Evolutionary conservation across 768 basidiomycete species (phyloP), one percentile per base, ranked within the genome.

Genomic region (Rubroboletus pulcherrimus): DNA sequence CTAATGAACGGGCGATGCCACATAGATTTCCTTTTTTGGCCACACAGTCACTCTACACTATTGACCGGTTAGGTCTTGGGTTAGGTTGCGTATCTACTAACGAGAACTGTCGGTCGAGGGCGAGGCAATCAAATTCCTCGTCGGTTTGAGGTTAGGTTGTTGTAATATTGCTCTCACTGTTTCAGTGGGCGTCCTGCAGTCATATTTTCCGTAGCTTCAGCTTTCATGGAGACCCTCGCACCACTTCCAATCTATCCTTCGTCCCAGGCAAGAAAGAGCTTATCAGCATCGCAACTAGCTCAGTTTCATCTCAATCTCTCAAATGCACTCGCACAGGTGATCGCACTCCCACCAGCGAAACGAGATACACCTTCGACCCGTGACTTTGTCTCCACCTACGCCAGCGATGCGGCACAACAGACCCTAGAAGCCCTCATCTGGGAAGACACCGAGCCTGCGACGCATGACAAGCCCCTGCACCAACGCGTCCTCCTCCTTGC

Each of bases 201-300:
- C 1, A 21, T 21, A 21, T 21, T 21, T 21, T 21, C 21, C 21
- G 21, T 21, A 21, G 26, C 26, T 5, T 26, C 9, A 24, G 31
- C 9, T 15, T 49, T 55, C 38, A 72, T 77, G 70, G 54, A 59
- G 10, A 64, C 73, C 4, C 41, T 72, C 8, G 55, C 61, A 44
- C 68, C 70, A n/a, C 73, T 84, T 37, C 82, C 86, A 2, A 61
- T 68, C 11, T 87, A 84, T 65, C 86, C 86, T 8, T 81, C 84
- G 4, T 68, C 71, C 11, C 67, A 74, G 10, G 70, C 78, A 1
- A 74, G 81, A 42, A 80, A 79, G 43, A 63, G 75, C 0, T 68
- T 87, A 2, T 74, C 84, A 0, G 74, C 83, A 3, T 80, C 82
- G 1, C 83, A 86, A 54, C 66, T 80, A 0, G 75, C 77, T 0